Conservation (phyloP, 2,329 filamentous ascomycete genomes). For the Sclerotinia minor region DNA sequence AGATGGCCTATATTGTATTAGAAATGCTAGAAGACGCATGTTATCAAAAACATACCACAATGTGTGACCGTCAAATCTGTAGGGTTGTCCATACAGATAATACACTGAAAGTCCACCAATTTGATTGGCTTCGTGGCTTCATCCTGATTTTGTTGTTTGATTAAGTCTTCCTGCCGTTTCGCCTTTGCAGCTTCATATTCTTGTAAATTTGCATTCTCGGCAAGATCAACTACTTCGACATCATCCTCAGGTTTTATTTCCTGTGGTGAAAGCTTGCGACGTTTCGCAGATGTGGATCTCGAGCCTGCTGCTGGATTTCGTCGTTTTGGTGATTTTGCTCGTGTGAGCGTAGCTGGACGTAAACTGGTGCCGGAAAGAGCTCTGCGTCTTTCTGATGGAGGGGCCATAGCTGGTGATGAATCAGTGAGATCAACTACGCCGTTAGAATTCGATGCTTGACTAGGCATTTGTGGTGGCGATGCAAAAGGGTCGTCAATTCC, state of each 20-base stretch:
- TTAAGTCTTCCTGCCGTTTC: conserved; percentile 37
- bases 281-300: conserved; percentile 8
- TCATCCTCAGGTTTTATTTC: conserved; percentile 25
- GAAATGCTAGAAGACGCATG: conserved; percentile 4
- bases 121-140: conserved; percentile 51
- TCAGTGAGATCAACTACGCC: conserved; percentile 37
- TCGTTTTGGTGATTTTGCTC: conserved; percentile 18
- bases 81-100: conserved; percentile 66
- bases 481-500: conserved; percentile 2
- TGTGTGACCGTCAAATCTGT: conserved; percentile 62
- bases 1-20: conserved; percentile 54
- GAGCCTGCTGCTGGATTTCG: background rate
- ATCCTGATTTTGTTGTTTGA: conserved; percentile 46
- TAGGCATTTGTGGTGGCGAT: conserved; percentile 4
- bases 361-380: conserved; percentile 27
- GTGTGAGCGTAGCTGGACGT: conserved; percentile 26
- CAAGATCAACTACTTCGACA: conserved; percentile 37
- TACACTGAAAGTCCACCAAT: conserved; percentile 60
- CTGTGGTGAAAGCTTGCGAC: conserved; percentile 16
- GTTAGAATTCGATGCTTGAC: conserved; percentile 25
- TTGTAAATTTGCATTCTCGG: conserved; percentile 34
- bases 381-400: conserved; percentile 35
- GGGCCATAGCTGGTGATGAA: conserved; percentile 32
- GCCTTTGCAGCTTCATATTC: conserved; percentile 36
- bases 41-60: conserved; percentile 55